These are phyloP conservation scores for Petunia hybrid DNA, from an alignment of 305 asterid genomes.

Conservation along the genomic window DNA sequence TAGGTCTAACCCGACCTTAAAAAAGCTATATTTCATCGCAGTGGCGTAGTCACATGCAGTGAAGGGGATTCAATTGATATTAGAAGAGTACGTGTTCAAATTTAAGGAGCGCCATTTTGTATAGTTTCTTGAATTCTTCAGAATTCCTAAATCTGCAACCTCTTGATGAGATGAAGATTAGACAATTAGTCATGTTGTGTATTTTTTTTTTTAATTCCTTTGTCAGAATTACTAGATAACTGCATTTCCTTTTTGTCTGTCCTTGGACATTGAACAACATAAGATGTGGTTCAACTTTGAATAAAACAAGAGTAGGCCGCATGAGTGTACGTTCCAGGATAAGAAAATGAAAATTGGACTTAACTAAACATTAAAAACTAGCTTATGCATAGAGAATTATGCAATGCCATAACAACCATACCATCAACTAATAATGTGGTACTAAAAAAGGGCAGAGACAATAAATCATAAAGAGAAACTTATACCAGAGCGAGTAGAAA, in stretches of 20 bases:
- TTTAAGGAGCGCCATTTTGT: too few relatives aligned
- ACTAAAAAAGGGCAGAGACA: neutral
- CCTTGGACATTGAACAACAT: neutral
- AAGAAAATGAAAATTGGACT: neutral
- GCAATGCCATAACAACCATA: neutral
- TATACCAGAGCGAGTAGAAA: constrained; percentile 26
- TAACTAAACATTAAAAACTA: neutral
- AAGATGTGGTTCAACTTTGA: neutral
- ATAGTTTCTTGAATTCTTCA: too few relatives aligned
- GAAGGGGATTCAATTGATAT: too few relatives aligned
- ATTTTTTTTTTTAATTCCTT: too few relatives aligned
- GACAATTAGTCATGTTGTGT: too few relatives aligned
- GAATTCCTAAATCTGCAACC: too few relatives aligned
- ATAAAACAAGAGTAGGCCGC: neutral
- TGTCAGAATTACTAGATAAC: too few relatives aligned
- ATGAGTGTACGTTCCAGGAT: neutral
- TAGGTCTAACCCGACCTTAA: neutral
- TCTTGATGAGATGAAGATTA: too few relatives aligned
- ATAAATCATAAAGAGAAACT: neutral
- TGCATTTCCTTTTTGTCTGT: too few relatives aligned
- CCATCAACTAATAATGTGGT: neutral
- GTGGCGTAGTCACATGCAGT: too few relatives aligned
- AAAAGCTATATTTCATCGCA: too few relatives aligned
- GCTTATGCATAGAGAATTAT: neutral
- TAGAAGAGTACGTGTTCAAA: too few relatives aligned